Base-by-base conservation (phyloP, 768 basidiomycete genomes). In the Phylloporus sp. region DNA sequence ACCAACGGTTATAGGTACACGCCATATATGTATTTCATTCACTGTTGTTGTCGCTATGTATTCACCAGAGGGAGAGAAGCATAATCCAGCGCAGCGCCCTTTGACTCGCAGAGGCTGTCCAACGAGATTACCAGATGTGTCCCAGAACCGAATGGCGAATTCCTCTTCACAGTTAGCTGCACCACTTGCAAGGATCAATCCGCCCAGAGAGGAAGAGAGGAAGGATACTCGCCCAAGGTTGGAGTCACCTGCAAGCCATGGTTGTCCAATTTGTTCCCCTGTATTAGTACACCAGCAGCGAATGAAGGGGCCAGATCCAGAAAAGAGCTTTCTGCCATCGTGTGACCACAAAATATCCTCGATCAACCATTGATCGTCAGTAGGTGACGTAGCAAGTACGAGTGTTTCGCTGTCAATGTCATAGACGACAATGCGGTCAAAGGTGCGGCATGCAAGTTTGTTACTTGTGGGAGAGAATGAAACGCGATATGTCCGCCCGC, bases 241-340 rank as follows among this genome's bases (percentile, higher is more conserved):
- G 1, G 61, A 48, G 29, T 69, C 56, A 23, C 64, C 24, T 53
- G n/a, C 18, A n/a, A n/a, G n/a, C 59, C 59, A 54, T 2, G 50
- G 47, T n/a, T n/a, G n/a, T n/a, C n/a, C n/a, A n/a, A n/a, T n/a
- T n/a, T n/a, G n/a, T n/a, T n/a, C n/a, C n/a, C 53, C 51, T 8
- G 53, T 40, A 2, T 20, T 10, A 1, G 41, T 9, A 13, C 49
- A n/a, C 60, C 59, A 61, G 11, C 48, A 50, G 7, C 44, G 38
- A 39, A 55, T 58, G 0, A 48, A 39, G 13, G 45, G 9, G 23
- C 48, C 18, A 6, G 1, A 50, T 2, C 22, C 8, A 20, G 56
- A 51, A 40, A 50, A 58, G 13, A 61, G 22, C 5, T 4, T 50
- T 24, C 26, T 52, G 6, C 60, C 60, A 31, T 59, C 57, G 3